phyloP scores from a whole-genome alignment of 352 stramenopile species.

The Pythium volutum region DNA sequence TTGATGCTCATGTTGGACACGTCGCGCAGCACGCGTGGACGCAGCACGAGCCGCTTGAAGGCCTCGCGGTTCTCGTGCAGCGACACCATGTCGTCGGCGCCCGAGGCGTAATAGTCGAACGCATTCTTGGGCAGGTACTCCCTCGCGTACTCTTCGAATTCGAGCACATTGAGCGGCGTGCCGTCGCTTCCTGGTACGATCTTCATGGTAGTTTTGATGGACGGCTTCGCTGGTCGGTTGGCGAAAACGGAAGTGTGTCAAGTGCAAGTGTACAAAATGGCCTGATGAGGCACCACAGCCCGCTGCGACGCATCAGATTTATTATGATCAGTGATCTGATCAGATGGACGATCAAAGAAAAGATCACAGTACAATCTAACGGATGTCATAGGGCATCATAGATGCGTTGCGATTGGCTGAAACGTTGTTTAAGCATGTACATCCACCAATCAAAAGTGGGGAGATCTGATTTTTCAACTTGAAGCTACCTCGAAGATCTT shows the following conservation, averaged over 20 bases:
- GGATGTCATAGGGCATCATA: too few species aligned
- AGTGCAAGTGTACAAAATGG: too few species aligned
- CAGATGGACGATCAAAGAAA: too few species aligned
- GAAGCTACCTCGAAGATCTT: too few species aligned
- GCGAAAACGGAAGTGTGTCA: constrained; percentile 6
- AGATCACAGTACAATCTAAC: too few species aligned
- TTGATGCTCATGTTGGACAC: constrained; percentile 91
- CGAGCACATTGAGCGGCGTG: constrained; percentile 84
- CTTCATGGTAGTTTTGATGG: constrained; percentile 29
- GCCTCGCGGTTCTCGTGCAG: constrained; percentile 80
- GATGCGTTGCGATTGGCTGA: too few species aligned
- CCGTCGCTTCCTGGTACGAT: constrained; percentile 71
- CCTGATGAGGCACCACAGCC: too few species aligned
- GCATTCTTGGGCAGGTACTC: constrained; percentile 90
- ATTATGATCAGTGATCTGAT: too few species aligned
- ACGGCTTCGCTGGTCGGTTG: background rate
- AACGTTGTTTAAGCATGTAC: too few species aligned
- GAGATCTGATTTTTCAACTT: too few species aligned
- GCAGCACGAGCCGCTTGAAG: constrained; percentile 93
- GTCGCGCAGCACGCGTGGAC: constrained; percentile 92
- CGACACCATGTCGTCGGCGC: constrained; percentile 91
- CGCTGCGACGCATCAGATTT: too few species aligned
- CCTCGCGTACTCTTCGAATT: constrained; percentile 88
- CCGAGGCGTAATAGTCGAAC: constrained; percentile 92
- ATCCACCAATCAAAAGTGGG: too few species aligned